Percentiles rank a stretch among this genome's conserved stretches.
Evolutionary conservation across 2,329 filamentous ascomycete genomes (phyloP).

Genomic region (Claviceps pazoutovae): DNA sequence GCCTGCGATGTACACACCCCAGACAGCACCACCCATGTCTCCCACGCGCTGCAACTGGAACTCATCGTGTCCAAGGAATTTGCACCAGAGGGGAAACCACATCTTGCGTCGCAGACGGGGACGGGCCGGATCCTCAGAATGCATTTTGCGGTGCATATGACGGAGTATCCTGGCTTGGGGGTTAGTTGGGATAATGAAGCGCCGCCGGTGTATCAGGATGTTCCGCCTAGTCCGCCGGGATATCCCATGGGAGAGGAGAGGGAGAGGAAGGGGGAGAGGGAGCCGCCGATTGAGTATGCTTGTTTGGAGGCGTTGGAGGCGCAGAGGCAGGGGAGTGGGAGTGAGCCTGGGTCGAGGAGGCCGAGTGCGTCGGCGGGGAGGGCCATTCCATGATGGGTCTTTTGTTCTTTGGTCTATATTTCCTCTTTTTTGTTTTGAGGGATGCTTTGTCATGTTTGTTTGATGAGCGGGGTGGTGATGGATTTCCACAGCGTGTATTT

Average conservation of each 20-base stretch:
- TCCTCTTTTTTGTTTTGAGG: too few relatives aligned
- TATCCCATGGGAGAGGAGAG: conserved; percentile 29
- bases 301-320: conserved; percentile 22
- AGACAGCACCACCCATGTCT: conserved; percentile 57
- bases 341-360: conserved; percentile 3
- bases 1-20: conserved; percentile 65
- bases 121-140: conserved; percentile 83
- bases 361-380: conserved; percentile 1
- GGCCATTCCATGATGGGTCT: neutral
- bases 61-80: conserved; percentile 91
- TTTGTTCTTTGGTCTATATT: too few relatives aligned
- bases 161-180: conserved; percentile 71
- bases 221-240: conserved; percentile 69
- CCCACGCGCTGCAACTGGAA: conserved; percentile 79
- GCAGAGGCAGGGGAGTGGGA: conserved; percentile 3
- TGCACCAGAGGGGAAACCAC: conserved; percentile 52
- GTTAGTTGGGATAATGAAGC: conserved; percentile 96
- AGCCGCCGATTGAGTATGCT: conserved; percentile 25
- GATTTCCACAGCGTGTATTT: too few relatives aligned
- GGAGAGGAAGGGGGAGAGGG: neutral
- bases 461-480: too few relatives aligned
- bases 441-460: too few relatives aligned
- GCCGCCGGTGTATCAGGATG: conserved; percentile 86
- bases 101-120: conserved; percentile 69
- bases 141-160: conserved; percentile 74